These are phyloP conservation scores for Gymnopus androsaceus DNA, from an alignment of 1,284 basidiomycete species.

Conservation along the genomic window DNA sequence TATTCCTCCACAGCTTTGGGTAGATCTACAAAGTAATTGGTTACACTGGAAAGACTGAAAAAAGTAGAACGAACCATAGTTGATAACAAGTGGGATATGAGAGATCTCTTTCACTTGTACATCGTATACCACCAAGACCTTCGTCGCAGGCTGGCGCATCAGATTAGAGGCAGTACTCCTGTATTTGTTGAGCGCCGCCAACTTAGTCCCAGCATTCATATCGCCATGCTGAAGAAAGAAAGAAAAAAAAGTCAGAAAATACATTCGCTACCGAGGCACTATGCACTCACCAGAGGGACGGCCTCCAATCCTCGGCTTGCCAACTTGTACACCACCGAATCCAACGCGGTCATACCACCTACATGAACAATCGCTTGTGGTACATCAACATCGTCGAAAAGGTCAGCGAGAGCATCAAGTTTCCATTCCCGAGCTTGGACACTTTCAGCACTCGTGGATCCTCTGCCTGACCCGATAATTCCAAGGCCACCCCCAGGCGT, in stretches of 20 bases:
- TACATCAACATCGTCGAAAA: constrained; percentile 89
- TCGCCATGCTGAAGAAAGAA: constrained; percentile 67
- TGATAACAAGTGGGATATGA: constrained; percentile 89
- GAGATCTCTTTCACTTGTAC: constrained; percentile 90
- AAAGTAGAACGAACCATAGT: constrained; percentile 65
- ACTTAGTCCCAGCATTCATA: constrained; percentile 80
- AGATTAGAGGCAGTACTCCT: constrained; percentile 56
- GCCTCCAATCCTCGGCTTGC: constrained; percentile 83
- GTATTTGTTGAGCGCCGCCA: constrained; percentile 82
- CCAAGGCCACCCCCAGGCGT: constrained; percentile 70
- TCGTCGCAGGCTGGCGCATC: constrained; percentile 62
- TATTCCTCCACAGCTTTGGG: constrained; percentile 96
- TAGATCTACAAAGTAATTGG: constrained; percentile 59
- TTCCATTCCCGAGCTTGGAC: constrained; percentile 96
- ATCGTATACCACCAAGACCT: constrained; percentile 89
- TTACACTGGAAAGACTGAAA: constrained; percentile 1
- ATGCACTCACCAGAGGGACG: constrained; percentile 68
- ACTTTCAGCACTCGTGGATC: constrained; percentile 78
- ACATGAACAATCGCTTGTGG: constrained; percentile 88
- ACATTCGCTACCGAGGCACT: not conserved
- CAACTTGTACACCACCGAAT: constrained; percentile 89
- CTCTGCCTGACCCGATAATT: constrained; percentile 87
- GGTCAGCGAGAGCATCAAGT: constrained; percentile 89
- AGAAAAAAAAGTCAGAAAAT: constrained; percentile 7
- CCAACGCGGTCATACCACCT: constrained; percentile 81